Evolutionary conservation across 352 stramenopile genomes (phyloP), one percentile per base, ranked within the genome.

Genomic region (Blastocystis sp.): DNA sequence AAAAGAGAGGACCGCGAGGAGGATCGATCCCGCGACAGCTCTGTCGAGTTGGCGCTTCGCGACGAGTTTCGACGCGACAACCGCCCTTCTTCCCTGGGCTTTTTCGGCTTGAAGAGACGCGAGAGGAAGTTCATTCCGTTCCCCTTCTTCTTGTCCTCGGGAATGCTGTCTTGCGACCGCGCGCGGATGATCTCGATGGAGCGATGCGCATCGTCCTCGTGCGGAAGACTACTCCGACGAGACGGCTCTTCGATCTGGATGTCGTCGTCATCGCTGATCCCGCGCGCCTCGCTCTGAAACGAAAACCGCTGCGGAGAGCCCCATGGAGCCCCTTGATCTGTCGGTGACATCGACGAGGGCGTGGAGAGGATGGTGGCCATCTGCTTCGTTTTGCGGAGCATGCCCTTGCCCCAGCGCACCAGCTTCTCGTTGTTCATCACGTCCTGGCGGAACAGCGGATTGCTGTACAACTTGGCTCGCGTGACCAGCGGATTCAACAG

Each of bases 381-480:
- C 51, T 51, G 45, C 31, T 82, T 82, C 50, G 74, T 82, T 31
- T 82, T 82, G 21, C 50, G 74, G n/a, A 82, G 33, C 41, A 82
- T 66, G 55, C 51, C 74, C n/a, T 82, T 82, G 35, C 74, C 29
- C 74, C 74, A 82, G 24, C n/a, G 51, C 59, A 67, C 65, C 16
- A 82, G 3, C 51, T 66, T 69, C 51, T 82, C 74, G 51, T 82
- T 82, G 2, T 16, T 35, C 74, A 82, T 82, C 51, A 82, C 37
- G 41, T 82, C 74, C 6, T 62, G 29, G 24, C 45, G 74, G 41
- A 82, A 82, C 2, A 82, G 51, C 35, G 74, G 74, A 70, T 82
- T 82, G 4, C n/a, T 50, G 33, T 66, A 67, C 50, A 82, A 24
- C 74, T 82, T 82, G 24, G 74, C 74, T 13, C 74, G 74, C 2